phyloP scores from a whole-genome alignment of 371 early-diverging fungal genomes.

The Apophysomyces ossiformis region DNA sequence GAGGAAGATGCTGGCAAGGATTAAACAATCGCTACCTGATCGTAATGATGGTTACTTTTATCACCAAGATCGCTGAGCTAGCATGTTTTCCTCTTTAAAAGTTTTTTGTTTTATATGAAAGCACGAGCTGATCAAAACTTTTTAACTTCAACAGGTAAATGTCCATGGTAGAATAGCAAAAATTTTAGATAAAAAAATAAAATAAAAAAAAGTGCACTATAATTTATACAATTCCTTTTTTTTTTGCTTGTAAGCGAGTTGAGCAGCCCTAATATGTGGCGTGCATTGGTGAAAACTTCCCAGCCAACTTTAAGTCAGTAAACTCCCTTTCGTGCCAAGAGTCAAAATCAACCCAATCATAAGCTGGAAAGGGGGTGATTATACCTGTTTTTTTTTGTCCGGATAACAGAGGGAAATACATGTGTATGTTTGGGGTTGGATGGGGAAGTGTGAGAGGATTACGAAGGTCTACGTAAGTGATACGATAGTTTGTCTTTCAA shows the following conservation, averaged over 20 bases:
- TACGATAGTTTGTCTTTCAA: too few species aligned
- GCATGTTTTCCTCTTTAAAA: neutral
- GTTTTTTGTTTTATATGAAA: too few species aligned
- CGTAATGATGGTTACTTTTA: slow-evolving; percentile 19
- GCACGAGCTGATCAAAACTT: too few species aligned
- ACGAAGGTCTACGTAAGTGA: too few species aligned
- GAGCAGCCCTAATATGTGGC: too few species aligned
- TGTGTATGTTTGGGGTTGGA: neutral
- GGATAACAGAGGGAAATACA: neutral
- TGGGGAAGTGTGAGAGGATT: too few species aligned
- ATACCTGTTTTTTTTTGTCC: neutral
- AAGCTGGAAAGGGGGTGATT: neutral
- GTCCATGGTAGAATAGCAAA: too few species aligned
- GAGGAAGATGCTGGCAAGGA: slow-evolving; percentile 19
- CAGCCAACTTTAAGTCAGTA: neutral
- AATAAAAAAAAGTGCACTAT: too few species aligned
- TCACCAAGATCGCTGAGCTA: slow-evolving; percentile 30
- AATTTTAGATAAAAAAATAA: too few species aligned
- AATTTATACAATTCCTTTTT: neutral
- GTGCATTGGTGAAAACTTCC: too few species aligned
- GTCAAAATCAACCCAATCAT: slow-evolving; percentile 16
- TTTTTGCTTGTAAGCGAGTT: neutral
- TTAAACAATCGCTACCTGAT: slow-evolving; percentile 24
- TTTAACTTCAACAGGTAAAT: too few species aligned
- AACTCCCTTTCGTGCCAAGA: neutral